phyloP scores from a whole-genome alignment of 2,329 filamentous ascomycete species.

The Colletotrichum nymphaeae region DNA sequence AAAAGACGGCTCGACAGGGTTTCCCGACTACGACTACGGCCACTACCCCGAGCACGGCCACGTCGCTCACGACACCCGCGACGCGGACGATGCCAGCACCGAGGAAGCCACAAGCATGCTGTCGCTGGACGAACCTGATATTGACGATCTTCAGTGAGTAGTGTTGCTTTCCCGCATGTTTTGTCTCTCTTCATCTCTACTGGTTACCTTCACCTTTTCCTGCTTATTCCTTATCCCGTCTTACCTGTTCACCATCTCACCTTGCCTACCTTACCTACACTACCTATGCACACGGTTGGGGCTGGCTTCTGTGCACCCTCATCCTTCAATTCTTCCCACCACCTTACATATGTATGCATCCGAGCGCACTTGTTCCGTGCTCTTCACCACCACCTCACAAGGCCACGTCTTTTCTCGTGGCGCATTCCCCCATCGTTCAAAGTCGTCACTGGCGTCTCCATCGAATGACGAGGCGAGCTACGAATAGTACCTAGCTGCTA shows the following conservation, averaged over 20 bases:
- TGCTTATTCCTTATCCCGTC: neutral
- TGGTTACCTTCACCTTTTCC: neutral
- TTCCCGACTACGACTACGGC: constrained; percentile 23
- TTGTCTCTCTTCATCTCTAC: neutral
- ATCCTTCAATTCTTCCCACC: constrained; percentile 1
- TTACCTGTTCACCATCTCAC: neutral
- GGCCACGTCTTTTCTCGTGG: constrained; percentile 25
- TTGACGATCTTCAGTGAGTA: constrained; percentile 7
- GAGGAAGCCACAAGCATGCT: constrained; percentile 15
- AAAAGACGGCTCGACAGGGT: constrained; percentile 26
- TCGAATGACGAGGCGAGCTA: constrained; percentile 14
- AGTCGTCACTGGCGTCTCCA: constrained; percentile 5
- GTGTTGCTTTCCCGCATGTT: neutral
- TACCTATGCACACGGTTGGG: constrained; percentile 1
- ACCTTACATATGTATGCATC: constrained; percentile 10
- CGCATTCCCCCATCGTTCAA: neutral
- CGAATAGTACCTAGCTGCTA: neutral
- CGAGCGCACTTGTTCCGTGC: constrained; percentile 15
- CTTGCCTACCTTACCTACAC: no score
- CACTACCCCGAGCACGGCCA: constrained; percentile 7
- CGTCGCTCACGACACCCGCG: neutral
- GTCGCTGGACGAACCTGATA: constrained; percentile 15
- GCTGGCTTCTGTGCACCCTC: neutral
- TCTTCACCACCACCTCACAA: constrained; percentile 11
- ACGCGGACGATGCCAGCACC: constrained; percentile 17